Conservation (phyloP, 2,329 filamentous ascomycete species). For the Clarireedia monteithiana region DNA sequence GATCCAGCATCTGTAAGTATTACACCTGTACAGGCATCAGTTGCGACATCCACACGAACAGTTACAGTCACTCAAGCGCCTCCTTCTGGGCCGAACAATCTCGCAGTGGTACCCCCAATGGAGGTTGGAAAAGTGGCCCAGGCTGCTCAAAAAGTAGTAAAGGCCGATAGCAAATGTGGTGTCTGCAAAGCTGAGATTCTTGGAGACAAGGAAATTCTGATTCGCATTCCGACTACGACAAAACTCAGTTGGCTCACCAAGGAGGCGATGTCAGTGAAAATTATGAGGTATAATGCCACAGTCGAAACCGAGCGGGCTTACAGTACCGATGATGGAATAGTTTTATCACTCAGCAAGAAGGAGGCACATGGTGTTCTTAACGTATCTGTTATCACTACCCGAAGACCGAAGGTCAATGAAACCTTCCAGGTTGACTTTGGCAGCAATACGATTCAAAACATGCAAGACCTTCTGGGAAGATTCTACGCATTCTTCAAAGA, state of each 20-base stretch:
- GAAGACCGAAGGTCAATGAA: constrained; percentile 53
- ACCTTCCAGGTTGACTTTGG: constrained; percentile 54
- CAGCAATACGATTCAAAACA: constrained; percentile 17
- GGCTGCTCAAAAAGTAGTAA: constrained; percentile 10
- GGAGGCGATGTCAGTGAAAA: constrained; percentile 48
- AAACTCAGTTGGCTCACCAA: constrained; percentile 49
- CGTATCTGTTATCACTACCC: constrained; percentile 49
- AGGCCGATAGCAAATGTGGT: constrained; percentile 21
- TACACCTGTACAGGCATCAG: constrained; percentile 19
- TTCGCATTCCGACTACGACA: constrained; percentile 43
- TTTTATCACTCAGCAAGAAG: constrained; percentile 39
- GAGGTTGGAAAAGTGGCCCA: constrained; percentile 23
- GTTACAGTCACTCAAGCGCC: constrained; percentile 29
- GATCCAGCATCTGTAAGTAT: constrained; percentile 14
- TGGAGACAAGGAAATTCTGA: constrained; percentile 43
- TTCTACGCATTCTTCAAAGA: constrained; percentile 20
- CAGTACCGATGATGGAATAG: constrained; percentile 27
- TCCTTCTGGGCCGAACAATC: constrained; percentile 29
- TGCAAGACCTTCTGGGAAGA: constrained; percentile 21
- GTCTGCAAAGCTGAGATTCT: constrained; percentile 40
- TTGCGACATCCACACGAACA: constrained; percentile 26
- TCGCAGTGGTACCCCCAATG: constrained; percentile 36
- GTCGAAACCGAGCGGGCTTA: constrained; percentile 39
- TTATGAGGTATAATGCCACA: constrained; percentile 39
- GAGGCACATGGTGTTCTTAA: constrained; percentile 52